Percentiles rank a stretch among this genome's conserved stretches.
These are phyloP conservation scores for Talaromyces sp. DNA, from an alignment of 2,329 filamentous ascomycete species.

Conservation along the genomic window DNA sequence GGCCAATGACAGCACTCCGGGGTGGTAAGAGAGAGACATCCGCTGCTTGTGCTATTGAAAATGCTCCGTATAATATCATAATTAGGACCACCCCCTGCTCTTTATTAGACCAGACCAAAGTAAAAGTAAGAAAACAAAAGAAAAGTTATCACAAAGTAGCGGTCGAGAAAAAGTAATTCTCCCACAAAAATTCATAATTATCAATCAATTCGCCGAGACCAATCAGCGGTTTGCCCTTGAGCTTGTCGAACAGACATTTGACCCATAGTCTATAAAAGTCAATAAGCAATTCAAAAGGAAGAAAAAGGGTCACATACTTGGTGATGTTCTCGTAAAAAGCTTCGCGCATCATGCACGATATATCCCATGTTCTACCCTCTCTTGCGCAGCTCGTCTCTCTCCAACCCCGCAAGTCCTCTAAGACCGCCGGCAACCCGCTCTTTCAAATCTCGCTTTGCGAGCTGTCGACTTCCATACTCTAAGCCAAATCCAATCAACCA, in stretches of 20 bases:
- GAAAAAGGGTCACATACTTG: slow-evolving; percentile 48
- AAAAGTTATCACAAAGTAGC: slow-evolving; percentile 42
- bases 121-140: background rate
- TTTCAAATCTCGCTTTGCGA: slow-evolving; percentile 63
- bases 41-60: too few relatives aligned
- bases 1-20: too few relatives aligned
- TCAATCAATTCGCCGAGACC: slow-evolving; percentile 80
- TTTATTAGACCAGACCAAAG: too few relatives aligned
- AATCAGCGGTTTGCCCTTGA: slow-evolving; percentile 68
- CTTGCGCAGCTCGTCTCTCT: slow-evolving; percentile 83
- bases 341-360: slow-evolving; percentile 96
- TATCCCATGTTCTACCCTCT: slow-evolving; percentile 86
- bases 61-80: too few relatives aligned
- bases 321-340: slow-evolving; percentile 93
- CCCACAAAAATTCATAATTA: slow-evolving; percentile 97
- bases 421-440: slow-evolving; percentile 63
- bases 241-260: slow-evolving; percentile 64
- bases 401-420: slow-evolving; percentile 72
- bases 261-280: slow-evolving; percentile 47
- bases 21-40: too few relatives aligned
- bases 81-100: too few relatives aligned
- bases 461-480: slow-evolving; percentile 83
- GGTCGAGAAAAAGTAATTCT: slow-evolving; percentile 88
- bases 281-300: background rate
- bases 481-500: slow-evolving; percentile 83